Evolutionary conservation across 768 basidiomycete species (phyloP).

Genomic region (Pleurotus cornucopiae): DNA sequence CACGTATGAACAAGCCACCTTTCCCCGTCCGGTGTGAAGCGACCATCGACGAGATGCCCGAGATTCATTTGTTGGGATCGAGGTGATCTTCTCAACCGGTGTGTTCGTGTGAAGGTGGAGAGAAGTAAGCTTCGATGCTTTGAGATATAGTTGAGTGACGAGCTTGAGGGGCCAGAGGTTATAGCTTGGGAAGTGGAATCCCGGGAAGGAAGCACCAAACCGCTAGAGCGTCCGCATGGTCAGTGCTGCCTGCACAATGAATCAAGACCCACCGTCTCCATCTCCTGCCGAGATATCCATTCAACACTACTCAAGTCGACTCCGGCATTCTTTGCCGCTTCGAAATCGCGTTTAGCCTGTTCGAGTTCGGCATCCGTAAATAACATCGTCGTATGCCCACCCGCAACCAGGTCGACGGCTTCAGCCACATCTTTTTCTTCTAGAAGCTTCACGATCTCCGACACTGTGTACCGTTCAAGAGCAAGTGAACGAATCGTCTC

Average conservation of each 20-base stretch:
- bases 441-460: conserved; percentile 46
- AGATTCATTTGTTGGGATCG: conserved; percentile 8
- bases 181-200: conserved; percentile 43
- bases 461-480: conserved; percentile 55
- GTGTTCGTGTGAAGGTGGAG: conserved; percentile 71
- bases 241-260: not conserved
- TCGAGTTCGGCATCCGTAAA: conserved; percentile 40
- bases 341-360: conserved; percentile 37
- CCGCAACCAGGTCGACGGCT: conserved; percentile 59
- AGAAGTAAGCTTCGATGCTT: conserved; percentile 27
- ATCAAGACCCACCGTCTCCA: conserved; percentile 36
- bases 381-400: conserved; percentile 48
- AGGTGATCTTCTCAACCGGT: conserved; percentile 49
- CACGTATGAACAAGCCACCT: conserved; percentile 54
- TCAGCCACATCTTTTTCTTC: conserved; percentile 34
- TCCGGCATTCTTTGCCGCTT: conserved; percentile 51
- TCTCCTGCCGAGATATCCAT: conserved; percentile 44
- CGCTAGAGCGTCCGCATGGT: conserved; percentile 16
- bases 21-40: conserved; percentile 64
- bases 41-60: conserved; percentile 39
- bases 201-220: conserved; percentile 50
- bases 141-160: conserved; percentile 60
- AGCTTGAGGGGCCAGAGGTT: conserved; percentile 83
- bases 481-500: conserved; percentile 51
- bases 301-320: conserved; percentile 37